Conservation (phyloP, 768 basidiomycete species). For the Coprinellus micaceus region DNA sequence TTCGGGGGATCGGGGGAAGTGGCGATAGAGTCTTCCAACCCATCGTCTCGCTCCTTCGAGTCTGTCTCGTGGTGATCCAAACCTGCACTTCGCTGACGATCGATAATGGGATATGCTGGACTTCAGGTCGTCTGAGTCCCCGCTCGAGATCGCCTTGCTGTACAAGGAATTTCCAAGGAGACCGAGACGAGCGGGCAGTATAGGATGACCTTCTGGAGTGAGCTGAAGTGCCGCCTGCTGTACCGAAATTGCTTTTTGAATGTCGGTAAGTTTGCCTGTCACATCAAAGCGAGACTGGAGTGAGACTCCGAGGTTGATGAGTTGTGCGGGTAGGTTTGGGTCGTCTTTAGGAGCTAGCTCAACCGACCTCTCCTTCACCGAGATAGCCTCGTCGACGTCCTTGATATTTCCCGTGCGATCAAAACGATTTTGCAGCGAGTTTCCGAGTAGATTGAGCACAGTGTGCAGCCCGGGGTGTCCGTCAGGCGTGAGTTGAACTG, state of each 20-base stretch:
- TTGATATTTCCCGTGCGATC: not conserved
- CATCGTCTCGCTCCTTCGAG: not conserved
- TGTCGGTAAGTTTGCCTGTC: not conserved
- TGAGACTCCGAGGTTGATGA: not conserved
- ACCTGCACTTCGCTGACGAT: not conserved
- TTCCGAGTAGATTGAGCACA: not conserved
- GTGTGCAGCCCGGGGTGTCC: not conserved
- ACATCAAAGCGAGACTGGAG: not conserved
- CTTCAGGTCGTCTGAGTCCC: too few species aligned
- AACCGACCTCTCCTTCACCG: not conserved
- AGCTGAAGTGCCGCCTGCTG: not conserved
- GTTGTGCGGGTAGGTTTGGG: not conserved
- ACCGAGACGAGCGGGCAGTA: not conserved
- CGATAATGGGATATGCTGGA: not conserved
- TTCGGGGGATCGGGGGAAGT: not conserved
- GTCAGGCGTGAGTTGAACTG: not conserved
- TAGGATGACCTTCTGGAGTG: not conserved
- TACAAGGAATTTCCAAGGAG: not conserved
- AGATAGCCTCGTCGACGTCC: slow-evolving; percentile 8
- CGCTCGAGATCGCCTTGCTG: too few species aligned
- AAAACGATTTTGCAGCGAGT: not conserved
- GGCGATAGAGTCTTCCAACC: not conserved
- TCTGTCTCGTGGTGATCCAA: not conserved
- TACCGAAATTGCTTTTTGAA: not conserved
- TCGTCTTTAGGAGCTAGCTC: not conserved